Conservation (phyloP, 352 stramenopile genomes). For the Globisporangium okanoganense region DNA sequence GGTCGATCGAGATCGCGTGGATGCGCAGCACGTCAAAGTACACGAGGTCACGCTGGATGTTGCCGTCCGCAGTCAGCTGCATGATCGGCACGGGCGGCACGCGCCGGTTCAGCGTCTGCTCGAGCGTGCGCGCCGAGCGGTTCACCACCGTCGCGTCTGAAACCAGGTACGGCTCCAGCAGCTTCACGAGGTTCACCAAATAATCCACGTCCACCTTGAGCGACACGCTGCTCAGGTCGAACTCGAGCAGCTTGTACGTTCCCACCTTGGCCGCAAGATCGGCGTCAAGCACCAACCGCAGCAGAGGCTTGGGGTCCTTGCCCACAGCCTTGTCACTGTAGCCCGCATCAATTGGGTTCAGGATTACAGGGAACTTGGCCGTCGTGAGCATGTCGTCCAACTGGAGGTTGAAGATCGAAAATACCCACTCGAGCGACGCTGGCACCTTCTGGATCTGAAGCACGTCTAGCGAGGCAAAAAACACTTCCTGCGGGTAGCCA, state of each 20-base stretch:
- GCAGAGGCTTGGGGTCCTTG: constrained; percentile 52
- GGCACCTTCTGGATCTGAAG: constrained; percentile 70
- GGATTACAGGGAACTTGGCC: constrained; percentile 80
- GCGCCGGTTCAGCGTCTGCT: constrained; percentile 51
- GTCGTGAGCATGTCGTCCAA: constrained; percentile 83
- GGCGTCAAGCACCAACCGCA: constrained; percentile 74
- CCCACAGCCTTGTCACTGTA: constrained; percentile 73
- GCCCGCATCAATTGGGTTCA: constrained; percentile 74
- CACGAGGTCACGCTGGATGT: constrained; percentile 71
- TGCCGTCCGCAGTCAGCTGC: constrained; percentile 53
- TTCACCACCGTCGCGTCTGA: constrained; percentile 61
- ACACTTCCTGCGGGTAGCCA: constrained; percentile 76
- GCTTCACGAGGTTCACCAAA: constrained; percentile 73
- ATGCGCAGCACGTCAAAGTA: constrained; percentile 84
- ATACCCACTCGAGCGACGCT: constrained; percentile 67
- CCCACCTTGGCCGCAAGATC: constrained; percentile 71
- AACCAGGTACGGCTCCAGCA: constrained; percentile 76
- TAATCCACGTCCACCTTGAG: constrained; percentile 87
- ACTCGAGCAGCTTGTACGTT: constrained; percentile 81
- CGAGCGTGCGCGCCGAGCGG: constrained; percentile 54
- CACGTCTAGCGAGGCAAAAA: constrained; percentile 76
- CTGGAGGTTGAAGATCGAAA: constrained; percentile 79
- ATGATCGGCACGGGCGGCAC: constrained; percentile 58
- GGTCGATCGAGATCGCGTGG: constrained; percentile 59
- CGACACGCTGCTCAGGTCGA: constrained; percentile 59